Percentiles rank a stretch among this genome's conserved stretches.
Conservation (phyloP, 345 rosid genomes). For the Turritis glabra region DNA sequence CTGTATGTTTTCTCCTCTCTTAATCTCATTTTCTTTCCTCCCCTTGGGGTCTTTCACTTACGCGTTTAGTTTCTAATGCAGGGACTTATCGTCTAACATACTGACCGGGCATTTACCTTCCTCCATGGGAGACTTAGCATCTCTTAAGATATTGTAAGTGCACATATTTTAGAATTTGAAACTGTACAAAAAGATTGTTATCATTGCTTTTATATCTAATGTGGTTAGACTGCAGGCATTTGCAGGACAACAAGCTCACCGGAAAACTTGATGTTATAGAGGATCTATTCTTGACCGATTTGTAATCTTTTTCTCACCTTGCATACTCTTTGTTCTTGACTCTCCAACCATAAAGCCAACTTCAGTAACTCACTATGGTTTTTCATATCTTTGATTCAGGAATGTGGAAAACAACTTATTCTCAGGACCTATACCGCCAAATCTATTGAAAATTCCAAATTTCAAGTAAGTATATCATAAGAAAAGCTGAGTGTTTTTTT, state of each 20-base stretch:
- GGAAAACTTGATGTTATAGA: conserved; percentile 77
- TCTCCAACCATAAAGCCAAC: conserved; percentile 14
- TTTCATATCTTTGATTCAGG: conserved; percentile 44
- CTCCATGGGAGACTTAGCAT: conserved; percentile 63
- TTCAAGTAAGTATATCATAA: conserved; percentile 55
- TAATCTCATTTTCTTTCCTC: conserved; percentile 1
- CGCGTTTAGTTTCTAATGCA: conserved; percentile 36
- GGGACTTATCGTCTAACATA: conserved; percentile 79
- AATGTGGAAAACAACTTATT: conserved; percentile 81
- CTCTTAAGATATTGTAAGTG: conserved; percentile 77
- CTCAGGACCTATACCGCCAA: conserved; percentile 84
- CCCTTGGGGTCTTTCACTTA: conserved; percentile 22
- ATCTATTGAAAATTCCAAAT: conserved; percentile 60
- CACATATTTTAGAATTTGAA: background rate
- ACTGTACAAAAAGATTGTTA: background rate
- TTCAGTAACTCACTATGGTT: conserved; percentile 31
- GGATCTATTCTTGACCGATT: conserved; percentile 70
- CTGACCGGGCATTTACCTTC: conserved; percentile 74
- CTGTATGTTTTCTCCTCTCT: conserved; percentile 48
- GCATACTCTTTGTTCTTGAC: conserved; percentile 16
- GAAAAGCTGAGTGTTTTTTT: background rate
- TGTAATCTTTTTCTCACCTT: conserved; percentile 48
- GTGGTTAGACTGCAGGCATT: conserved; percentile 56
- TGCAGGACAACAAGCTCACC: conserved; percentile 76
- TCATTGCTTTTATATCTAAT: conserved; percentile 17